phyloP scores from a whole-genome alignment of 495 filamentous ascomycete species.

The Aspergillus campestris region DNA sequence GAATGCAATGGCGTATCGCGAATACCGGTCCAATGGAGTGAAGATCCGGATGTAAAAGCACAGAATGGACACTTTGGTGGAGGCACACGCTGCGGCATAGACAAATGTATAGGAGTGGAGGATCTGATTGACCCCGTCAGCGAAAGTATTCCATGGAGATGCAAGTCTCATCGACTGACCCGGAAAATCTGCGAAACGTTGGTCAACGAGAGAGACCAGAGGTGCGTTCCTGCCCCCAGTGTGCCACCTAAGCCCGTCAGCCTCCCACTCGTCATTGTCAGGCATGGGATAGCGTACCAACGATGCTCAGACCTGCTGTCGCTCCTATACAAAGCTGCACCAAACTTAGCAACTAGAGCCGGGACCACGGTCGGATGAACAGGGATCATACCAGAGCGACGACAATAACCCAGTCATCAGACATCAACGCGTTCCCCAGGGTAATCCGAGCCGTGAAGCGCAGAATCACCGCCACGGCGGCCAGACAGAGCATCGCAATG shows the following conservation, averaged over 20 bases:
- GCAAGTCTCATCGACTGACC: constrained; percentile 1
- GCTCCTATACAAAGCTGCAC: constrained; percentile 6
- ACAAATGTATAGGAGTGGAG: constrained; percentile 26
- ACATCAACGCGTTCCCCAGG: constrained; percentile 17
- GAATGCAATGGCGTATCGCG: constrained; percentile 9
- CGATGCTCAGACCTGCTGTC: constrained; percentile 20
- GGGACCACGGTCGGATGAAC: too few relatives aligned
- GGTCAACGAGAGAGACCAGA: constrained; percentile 17
- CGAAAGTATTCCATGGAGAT: too few relatives aligned
- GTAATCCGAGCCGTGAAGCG: constrained; percentile 22
- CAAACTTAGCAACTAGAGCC: neutral
- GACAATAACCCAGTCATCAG: constrained; percentile 30
- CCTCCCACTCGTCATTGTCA: neutral
- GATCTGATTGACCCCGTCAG: constrained; percentile 6
- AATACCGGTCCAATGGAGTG: constrained; percentile 10
- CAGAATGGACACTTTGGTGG: constrained; percentile 28
- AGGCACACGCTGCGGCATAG: constrained; percentile 23
- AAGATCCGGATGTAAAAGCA: constrained; percentile 28
- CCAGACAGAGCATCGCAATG: constrained; percentile 20
- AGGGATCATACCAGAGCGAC: constrained; percentile 18
- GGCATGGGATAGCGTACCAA: neutral
- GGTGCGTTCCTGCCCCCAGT: constrained; percentile 19
- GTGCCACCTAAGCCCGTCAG: constrained; percentile 10
- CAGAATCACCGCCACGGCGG: constrained; percentile 21
- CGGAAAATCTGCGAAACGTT: constrained; percentile 12